Base-by-base conservation (phyloP, 257 asterid species). In the Lithospermum erythrorhizon region DNA sequence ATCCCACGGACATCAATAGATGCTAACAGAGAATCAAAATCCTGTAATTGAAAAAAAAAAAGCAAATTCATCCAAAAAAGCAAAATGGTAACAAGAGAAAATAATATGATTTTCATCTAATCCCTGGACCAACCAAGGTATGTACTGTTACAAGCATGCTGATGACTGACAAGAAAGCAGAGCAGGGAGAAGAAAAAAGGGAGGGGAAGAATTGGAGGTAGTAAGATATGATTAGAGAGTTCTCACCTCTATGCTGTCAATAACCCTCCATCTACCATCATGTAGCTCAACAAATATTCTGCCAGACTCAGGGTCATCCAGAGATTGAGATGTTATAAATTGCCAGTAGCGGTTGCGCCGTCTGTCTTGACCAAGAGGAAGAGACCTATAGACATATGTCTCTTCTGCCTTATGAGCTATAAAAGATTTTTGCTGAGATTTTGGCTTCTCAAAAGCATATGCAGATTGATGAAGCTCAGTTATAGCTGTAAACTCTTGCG, bases 281-380 rank as follows among this genome's bases (percentile, higher is more conserved):
- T 68, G 71, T 51, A 81, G 69, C 81, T 90, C 97, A 27, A 90
- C 85, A 72, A 77, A 90, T 59, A 90, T 81, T 78, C 83, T 79
- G 69, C 95, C 87, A 64, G 80, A 78, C 59, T 94, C 96, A 4
- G 94, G 95, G 80, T 90, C 97, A 74, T 73, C 75, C 62, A 61
- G 81, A 67, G 97, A 81, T 29, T 79, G 69, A 60, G 97, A 85
- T 9, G 94, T 72, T 32, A 76, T 66, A 53, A 87, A 90, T 66
- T 80, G 96, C 96, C 96, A 90, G 65, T 85, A 90, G 25, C 97
- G 79, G 66, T 90, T 87, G 21, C 80, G 79, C 66, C 96, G 82
- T 20, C 97, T 81, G 68, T 90, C 97, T 69, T 75, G 95, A 32
- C 96, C 97, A 61, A 90, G 85, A 49, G 97, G 96, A 80, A 87